Conservation (phyloP, 2,329 filamentous ascomycete genomes). For the Delphinella strobiligena region DNA sequence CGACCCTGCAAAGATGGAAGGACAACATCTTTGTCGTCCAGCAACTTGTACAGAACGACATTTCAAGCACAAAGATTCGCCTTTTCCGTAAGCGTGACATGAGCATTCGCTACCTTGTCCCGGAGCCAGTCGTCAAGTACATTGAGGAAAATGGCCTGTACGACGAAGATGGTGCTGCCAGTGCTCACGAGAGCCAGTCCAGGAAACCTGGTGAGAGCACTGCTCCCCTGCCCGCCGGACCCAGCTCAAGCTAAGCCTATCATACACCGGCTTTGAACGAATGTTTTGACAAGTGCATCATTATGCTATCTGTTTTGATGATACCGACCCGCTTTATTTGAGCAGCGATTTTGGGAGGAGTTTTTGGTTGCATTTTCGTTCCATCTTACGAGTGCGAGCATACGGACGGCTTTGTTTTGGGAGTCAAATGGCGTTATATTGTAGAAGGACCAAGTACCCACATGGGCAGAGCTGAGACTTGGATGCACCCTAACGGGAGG, state of each 20-base stretch:
- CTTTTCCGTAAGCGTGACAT: conserved; percentile 68
- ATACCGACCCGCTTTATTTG: too few species aligned
- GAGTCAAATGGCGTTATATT: too few species aligned
- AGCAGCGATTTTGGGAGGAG: too few species aligned
- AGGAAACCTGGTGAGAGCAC: conserved; percentile 21
- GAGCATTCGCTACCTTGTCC: conserved; percentile 68
- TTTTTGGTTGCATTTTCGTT: background rate
- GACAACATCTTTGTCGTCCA: conserved; percentile 81
- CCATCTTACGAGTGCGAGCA: background rate
- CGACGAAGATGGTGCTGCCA: conserved; percentile 22
- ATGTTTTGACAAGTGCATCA: background rate
- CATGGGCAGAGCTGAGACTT: background rate
- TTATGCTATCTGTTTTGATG: background rate
- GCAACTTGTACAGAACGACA: conserved; percentile 76
- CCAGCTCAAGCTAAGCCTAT: background rate
- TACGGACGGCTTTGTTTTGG: background rate
- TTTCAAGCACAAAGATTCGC: conserved; percentile 72
- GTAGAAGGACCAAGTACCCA: background rate
- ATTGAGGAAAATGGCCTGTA: conserved; percentile 26
- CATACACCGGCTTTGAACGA: too few species aligned
- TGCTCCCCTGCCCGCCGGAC: conserved; percentile 10
- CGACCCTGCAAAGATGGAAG: conserved; percentile 69
- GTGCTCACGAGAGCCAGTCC: conserved; percentile 12
- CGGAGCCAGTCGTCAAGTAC: conserved; percentile 56
- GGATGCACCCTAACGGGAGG: too few species aligned